Evolutionary conservation across 352 stramenopile species (phyloP), one percentile per base, ranked within the genome.

Genomic region (Pythium scleroteichum): DNA sequence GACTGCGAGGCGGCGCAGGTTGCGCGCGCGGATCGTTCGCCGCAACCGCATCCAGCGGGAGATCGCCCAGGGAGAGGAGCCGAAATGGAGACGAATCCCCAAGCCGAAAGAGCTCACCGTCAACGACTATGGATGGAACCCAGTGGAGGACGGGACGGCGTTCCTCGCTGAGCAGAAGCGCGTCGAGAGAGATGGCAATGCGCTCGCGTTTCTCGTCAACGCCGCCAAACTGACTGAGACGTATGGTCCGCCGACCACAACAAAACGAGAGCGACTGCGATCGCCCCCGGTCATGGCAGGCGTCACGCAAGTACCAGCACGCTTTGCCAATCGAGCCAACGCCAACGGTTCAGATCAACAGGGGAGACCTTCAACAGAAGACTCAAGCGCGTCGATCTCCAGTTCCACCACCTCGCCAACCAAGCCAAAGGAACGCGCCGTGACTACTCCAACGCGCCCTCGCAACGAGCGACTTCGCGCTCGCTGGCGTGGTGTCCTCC

Each of bases 31-130:
- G 16, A 87, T 90, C 60, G 64, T 87, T 6, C 70, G 78, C 1
- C 71, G 80, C 14, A 90, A 87, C 23, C 78, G 80, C 14, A 87
- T 87, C 73, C 78, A 82, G 35, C 58, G 59, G 3, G 80, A 90
- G 60, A 60, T 85, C 52, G 71, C 56, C 2, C 71, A 79, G 47
- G 78, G 75, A 17, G 63, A 86, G 1, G 67, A 75, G 9, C 72
- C 69, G 16, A 62, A 74, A 52, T 66, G 53, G 20, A 59, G 68
- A 13, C 68, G 71, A 23, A 17, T 53, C 20, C 64, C 64, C 7
- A 69, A 69, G 3, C 42, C 46, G 0, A 51, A 26, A 9, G 44
- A 39, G 2, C 63, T 56, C 19, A 70, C 63, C 3, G 53, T 65
- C 50, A 26, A 70, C 33, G 63, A 70, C 63, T 66, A 70, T 38